These are phyloP conservation scores for Fraxinus floribunda DNA, from an alignment of 305 asterid species.

Conservation along the genomic window DNA sequence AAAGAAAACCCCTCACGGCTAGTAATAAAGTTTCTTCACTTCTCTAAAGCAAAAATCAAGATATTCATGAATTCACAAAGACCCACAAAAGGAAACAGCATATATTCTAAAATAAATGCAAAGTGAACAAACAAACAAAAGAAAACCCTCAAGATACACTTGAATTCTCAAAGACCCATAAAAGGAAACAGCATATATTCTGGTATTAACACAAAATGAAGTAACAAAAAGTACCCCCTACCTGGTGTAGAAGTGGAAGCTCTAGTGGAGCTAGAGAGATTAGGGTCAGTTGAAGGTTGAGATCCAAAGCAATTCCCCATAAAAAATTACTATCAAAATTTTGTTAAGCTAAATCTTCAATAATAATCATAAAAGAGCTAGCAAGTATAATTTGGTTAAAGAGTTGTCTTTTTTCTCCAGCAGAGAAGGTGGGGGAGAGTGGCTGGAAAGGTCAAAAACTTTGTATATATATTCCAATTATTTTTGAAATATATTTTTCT, in stretches of 20 bases:
- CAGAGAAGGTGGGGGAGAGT: background rate
- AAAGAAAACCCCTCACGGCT: background rate
- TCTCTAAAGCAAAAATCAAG: slow-evolving; percentile 3
- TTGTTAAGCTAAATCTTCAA: background rate
- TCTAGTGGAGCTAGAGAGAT: slow-evolving; percentile 35
- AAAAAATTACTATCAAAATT: background rate
- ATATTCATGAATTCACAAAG: background rate
- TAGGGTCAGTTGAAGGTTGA: slow-evolving; percentile 33
- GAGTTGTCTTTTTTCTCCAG: background rate
- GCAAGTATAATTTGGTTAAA: background rate
- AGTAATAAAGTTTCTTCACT: background rate
- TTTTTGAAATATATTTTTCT: no score
- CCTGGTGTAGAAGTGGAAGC: slow-evolving; percentile 57
- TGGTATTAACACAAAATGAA: slow-evolving; percentile 5
- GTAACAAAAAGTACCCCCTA: slow-evolving; percentile 15
- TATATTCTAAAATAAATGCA: background rate
- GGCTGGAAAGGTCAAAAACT: background rate
- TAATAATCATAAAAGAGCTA: background rate
- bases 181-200: slow-evolving; percentile 3
- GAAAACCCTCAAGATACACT: background rate
- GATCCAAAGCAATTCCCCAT: slow-evolving; percentile 74
- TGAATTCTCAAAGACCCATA: background rate
- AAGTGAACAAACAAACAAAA: slow-evolving; percentile 5
- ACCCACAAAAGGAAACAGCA: slow-evolving; percentile 5
- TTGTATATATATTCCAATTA: no score